Evolutionary conservation across 768 basidiomycete genomes (phyloP).

Genomic region (Roridomyces roridus): DNA sequence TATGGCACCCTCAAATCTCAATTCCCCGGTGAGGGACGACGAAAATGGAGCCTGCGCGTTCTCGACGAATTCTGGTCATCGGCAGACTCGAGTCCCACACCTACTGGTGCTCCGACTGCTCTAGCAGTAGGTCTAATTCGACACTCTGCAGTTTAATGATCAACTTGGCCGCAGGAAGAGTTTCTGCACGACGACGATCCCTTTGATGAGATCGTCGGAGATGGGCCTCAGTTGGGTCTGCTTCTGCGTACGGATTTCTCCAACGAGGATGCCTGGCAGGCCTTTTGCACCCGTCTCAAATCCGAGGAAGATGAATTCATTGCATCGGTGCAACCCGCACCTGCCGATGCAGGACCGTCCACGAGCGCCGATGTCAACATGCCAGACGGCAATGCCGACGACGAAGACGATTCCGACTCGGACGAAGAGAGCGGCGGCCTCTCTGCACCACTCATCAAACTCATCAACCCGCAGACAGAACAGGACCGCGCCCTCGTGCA

Average conservation of each 20-base stretch:
- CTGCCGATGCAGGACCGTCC: constrained; percentile 8
- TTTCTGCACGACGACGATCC: constrained; percentile 56
- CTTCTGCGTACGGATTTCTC: constrained; percentile 78
- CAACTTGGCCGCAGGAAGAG: constrained; percentile 22
- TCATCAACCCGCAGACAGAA: constrained; percentile 52
- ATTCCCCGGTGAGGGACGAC: constrained; percentile 60
- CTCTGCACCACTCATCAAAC: constrained; percentile 50
- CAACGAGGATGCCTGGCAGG: constrained; percentile 68
- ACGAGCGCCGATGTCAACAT: constrained; percentile 29
- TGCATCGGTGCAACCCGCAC: constrained; percentile 20
- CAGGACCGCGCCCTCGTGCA: constrained; percentile 48
- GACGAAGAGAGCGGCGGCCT: constrained; percentile 36
- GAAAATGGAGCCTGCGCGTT: constrained; percentile 59
- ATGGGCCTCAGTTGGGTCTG: constrained; percentile 60
- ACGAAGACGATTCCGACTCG: constrained; percentile 41
- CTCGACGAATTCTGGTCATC: constrained; percentile 56
- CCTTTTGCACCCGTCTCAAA: constrained; percentile 56
- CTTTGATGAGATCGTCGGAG: constrained; percentile 51
- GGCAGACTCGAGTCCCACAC: constrained; percentile 29
- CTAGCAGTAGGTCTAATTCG: constrained; percentile 1
- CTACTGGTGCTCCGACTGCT: constrained; percentile 5
- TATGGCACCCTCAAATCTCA: constrained; percentile 52
- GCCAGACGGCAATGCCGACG: constrained; percentile 35
- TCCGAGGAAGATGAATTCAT: constrained; percentile 65
- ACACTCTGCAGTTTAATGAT: neutral